Conservation (phyloP, 148 eudicot genomes). For the Polygonum aviculare region DNA sequence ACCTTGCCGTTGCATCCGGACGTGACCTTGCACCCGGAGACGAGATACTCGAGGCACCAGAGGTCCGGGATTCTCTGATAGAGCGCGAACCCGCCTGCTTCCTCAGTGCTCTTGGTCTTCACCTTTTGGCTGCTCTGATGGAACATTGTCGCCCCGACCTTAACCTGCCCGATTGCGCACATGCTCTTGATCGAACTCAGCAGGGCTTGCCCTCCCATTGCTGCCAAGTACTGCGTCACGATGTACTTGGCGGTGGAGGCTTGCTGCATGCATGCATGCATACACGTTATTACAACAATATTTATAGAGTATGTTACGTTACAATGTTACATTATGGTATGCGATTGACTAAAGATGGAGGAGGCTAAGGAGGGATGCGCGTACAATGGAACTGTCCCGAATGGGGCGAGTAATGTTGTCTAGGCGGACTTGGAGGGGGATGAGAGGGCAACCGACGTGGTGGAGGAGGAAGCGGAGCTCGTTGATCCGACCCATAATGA, state of each 20-base stretch:
- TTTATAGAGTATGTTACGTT: too few relatives aligned
- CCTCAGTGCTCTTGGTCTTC: slow-evolving; percentile 47
- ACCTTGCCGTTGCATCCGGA: slow-evolving; percentile 82
- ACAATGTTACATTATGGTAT: too few relatives aligned
- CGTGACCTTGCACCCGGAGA: slow-evolving; percentile 82
- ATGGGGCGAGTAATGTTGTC: slow-evolving; percentile 54
- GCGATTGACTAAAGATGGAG: not conserved
- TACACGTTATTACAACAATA: not conserved
- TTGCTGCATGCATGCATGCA: slow-evolving; percentile 42
- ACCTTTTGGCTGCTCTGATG: slow-evolving; percentile 59
- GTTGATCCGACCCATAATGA: slow-evolving; percentile 59
- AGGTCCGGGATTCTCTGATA: slow-evolving; percentile 84
- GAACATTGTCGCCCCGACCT: slow-evolving; percentile 65
- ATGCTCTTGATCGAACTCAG: slow-evolving; percentile 66
- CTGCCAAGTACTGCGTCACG: slow-evolving; percentile 85
- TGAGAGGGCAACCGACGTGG: slow-evolving; percentile 70
- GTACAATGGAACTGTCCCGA: slow-evolving; percentile 69
- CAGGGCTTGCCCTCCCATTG: slow-evolving; percentile 74
- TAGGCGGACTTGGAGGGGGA: slow-evolving; percentile 82
- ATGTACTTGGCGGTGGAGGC: slow-evolving; percentile 95
- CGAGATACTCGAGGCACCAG: slow-evolving; percentile 78
- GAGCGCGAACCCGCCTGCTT: slow-evolving; percentile 79
- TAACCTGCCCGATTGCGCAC: slow-evolving; percentile 77
- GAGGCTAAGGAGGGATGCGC: not conserved
- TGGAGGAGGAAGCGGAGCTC: slow-evolving; percentile 82